Conservation (phyloP, 345 rosid genomes). For the Bruguiera gymnorhiza region DNA sequence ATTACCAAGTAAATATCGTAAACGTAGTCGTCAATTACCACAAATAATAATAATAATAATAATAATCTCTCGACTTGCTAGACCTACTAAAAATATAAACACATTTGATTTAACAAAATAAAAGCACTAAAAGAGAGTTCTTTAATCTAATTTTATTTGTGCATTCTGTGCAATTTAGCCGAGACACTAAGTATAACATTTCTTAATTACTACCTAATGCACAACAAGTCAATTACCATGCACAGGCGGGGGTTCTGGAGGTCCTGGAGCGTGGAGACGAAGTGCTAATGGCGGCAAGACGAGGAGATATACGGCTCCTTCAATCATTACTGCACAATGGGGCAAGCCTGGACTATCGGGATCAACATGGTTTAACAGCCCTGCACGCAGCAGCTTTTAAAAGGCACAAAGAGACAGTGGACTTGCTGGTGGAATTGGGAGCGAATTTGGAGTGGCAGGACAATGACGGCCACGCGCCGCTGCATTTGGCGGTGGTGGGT, state of each 20-base stretch:
- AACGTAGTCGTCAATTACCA: too few species aligned
- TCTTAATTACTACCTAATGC: too few species aligned
- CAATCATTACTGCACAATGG: constrained; percentile 27
- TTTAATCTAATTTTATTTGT: too few species aligned
- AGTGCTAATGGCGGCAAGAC: constrained; percentile 45
- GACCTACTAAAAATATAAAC: too few species aligned
- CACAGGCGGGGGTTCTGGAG: constrained; percentile 32
- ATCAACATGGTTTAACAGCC: constrained; percentile 47
- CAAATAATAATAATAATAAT: too few species aligned
- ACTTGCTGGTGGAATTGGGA: constrained; percentile 35
- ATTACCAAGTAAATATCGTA: background rate
- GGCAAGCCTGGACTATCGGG: constrained; percentile 22
- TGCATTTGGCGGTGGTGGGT: constrained; percentile 53
- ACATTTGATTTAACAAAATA: too few species aligned
- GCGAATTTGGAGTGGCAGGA: constrained; percentile 36
- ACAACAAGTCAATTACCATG: background rate
- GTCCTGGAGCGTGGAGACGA: constrained; percentile 34
- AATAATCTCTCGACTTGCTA: too few species aligned
- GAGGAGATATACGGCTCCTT: constrained; percentile 30
- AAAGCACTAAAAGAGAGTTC: too few species aligned
- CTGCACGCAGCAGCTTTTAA: constrained; percentile 54
- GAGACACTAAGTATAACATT: too few species aligned
- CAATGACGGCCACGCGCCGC: constrained; percentile 44
- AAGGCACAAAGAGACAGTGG: constrained; percentile 36
- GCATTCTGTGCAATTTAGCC: too few species aligned